Conservation (phyloP, 352 stramenopile species). For the Saprolegnia parasitica region DNA sequence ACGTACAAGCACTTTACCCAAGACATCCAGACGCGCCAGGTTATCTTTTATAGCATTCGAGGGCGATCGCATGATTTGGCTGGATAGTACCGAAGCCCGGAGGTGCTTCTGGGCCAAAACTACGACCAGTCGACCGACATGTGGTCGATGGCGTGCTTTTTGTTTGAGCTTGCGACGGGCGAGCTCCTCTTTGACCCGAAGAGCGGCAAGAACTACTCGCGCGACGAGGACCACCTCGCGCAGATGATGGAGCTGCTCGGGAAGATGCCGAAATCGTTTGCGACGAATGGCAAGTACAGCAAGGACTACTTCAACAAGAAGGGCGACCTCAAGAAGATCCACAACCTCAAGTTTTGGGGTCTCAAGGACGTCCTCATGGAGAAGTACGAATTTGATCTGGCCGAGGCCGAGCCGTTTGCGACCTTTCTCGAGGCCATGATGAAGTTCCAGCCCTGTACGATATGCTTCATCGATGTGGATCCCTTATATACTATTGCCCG, state of each 20-base stretch:
- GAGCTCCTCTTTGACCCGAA: constrained; percentile 99
- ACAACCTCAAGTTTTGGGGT: constrained; percentile 97
- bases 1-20: constrained; percentile 98
- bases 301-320: constrained; percentile 98
- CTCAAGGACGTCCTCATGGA: constrained; percentile 95
- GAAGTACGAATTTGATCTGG: constrained; percentile 92
- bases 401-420: constrained; percentile 85
- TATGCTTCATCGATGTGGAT: neutral
- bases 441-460: constrained; percentile 57
- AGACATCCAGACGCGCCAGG: constrained; percentile 99
- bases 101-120: constrained; percentile 94
- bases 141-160: constrained; percentile 98
- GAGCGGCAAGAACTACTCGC: constrained; percentile 71
- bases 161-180: constrained; percentile 99
- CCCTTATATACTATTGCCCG: neutral
- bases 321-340: constrained; percentile 97
- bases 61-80: neutral
- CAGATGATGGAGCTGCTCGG: constrained; percentile 99
- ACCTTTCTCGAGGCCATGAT: constrained; percentile 96
- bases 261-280: constrained; percentile 93
- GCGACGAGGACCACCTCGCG: constrained; percentile 96
- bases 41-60: neutral
- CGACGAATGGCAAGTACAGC: constrained; percentile 84
- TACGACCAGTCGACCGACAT: constrained; percentile 99
- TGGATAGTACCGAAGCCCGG: constrained; percentile 93